Base-by-base conservation (phyloP, 805 yeast species). In the Schwanniomyces polymorphus region DNA sequence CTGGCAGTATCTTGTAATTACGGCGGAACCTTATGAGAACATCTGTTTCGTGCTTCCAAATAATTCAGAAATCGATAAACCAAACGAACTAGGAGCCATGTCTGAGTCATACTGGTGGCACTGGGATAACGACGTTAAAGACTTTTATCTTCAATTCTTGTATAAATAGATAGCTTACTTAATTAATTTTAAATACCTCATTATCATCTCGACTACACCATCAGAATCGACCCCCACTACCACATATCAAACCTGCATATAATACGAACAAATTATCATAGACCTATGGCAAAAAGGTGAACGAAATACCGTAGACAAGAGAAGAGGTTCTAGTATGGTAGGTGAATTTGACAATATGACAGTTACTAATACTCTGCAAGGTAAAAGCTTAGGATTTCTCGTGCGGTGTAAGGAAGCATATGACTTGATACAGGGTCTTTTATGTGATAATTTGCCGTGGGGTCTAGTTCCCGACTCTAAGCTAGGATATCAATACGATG, bases 11-110 rank as follows among this genome's bases (percentile, higher is more conserved):
- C 57, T 94, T 52, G 83, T 91, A 9, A 67, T 91, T 0, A 84
- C 91, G n/a, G 94, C 86, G 2, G 97, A 90, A 61, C 97, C 97
- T 1, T 94, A 89, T 63, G 92, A 90, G 50, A 89, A 85, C 48
- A 73, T 90, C 8, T 87, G 86, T 1, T 71, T 92, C 47, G 84
- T 88, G 48, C 74, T 94, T 10, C 96, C 96, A 1, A 74, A 81
- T 12, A 80, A 82, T 21, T 70, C 82, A 11, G 82, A 78, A 50
- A 65, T 72, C 17, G 74, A 70, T 17, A 72, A 66, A 12, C 68
- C 68, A 8, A 46, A 44, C 3, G 61, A 58, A 4, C 46, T 47
- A 23, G 56, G 48, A 3, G 61, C 56, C 18, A 62, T 64, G 61
- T 53, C 64, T 8, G 58, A 59, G 4, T 53, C 62, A 7, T 76